Conservation (phyloP, 805 yeast species). For the Suhomyces canberraensis region DNA sequence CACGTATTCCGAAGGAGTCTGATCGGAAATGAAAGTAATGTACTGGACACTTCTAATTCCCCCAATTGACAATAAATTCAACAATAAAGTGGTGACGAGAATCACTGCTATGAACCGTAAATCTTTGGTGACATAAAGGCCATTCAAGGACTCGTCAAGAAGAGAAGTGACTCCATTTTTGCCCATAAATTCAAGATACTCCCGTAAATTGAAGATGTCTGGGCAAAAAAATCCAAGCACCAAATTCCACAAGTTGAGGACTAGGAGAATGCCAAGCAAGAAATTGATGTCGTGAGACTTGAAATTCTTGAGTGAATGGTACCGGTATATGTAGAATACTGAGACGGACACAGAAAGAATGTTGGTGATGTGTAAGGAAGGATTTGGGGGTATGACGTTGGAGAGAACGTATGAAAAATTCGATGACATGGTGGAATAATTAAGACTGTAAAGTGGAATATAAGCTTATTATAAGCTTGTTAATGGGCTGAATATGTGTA, state of each 20-base stretch:
- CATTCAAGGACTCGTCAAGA: too few relatives aligned
- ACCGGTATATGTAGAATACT: slow-evolving; percentile 7
- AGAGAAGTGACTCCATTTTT: too few relatives aligned
- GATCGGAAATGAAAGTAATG: slow-evolving; percentile 11
- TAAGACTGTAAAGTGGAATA: too few relatives aligned
- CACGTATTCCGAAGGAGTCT: slow-evolving; percentile 5
- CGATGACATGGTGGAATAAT: too few relatives aligned
- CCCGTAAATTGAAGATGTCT: slow-evolving; percentile 4
- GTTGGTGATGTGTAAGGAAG: too few relatives aligned
- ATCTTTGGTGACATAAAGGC: slow-evolving; percentile 12
- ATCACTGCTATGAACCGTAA: slow-evolving; percentile 6
- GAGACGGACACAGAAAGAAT: not conserved
- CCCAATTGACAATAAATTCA: slow-evolving; percentile 11
- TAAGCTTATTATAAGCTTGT: too few relatives aligned
- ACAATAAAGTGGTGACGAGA: slow-evolving; percentile 10
- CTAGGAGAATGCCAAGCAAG: slow-evolving; percentile 1
- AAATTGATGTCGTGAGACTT: slow-evolving; percentile 7
- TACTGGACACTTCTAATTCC: slow-evolving; percentile 15
- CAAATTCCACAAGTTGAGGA: slow-evolving; percentile 5
- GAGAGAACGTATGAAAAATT: too few relatives aligned
- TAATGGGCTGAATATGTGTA: too few relatives aligned
- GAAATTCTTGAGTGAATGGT: slow-evolving; percentile 5
- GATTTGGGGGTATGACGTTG: too few relatives aligned
- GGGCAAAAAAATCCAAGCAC: slow-evolving; percentile 1
- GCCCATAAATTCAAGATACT: too few relatives aligned